phyloP scores from a whole-genome alignment of 1,284 basidiomycete genomes.

The Xerocomus nothofagi region DNA sequence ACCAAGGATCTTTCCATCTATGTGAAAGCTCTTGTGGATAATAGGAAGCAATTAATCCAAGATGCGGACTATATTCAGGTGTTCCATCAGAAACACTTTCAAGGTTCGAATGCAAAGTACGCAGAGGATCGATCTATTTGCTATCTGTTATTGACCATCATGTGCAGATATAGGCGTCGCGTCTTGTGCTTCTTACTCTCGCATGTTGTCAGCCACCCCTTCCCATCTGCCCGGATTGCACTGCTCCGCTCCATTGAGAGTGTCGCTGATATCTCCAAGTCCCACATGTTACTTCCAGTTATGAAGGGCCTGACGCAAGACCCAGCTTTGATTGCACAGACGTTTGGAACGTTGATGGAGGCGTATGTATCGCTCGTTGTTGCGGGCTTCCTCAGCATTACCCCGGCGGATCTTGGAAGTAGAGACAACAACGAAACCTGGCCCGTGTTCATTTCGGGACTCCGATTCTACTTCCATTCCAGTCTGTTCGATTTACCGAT shows the following conservation, averaged over 20 bases:
- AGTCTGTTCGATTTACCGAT: conserved; percentile 36
- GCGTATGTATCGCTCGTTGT: conserved; percentile 52
- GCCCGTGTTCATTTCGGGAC: conserved; percentile 45
- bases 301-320: conserved; percentile 48
- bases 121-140: conserved; percentile 21
- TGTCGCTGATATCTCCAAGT: conserved; percentile 66
- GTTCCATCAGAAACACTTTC: conserved; percentile 66
- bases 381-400: conserved; percentile 54
- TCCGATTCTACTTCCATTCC: conserved; percentile 48
- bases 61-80: conserved; percentile 64
- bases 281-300: conserved; percentile 63
- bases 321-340: conserved; percentile 9
- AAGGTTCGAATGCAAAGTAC: conserved; percentile 50
- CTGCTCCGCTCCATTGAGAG: conserved; percentile 61
- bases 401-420: conserved; percentile 45
- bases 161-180: conserved; percentile 67
- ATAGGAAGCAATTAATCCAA: conserved; percentile 64
- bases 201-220: conserved; percentile 68
- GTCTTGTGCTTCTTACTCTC: conserved; percentile 82
- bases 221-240: conserved; percentile 49
- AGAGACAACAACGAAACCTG: conserved; percentile 42
- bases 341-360: conserved; percentile 34
- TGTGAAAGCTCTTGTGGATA: conserved; percentile 53
- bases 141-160: conserved; percentile 11
- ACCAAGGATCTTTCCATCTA: conserved; percentile 72